Base-by-base conservation (phyloP, 208 protist species). In the Balamuthia mandrillaris region DNA sequence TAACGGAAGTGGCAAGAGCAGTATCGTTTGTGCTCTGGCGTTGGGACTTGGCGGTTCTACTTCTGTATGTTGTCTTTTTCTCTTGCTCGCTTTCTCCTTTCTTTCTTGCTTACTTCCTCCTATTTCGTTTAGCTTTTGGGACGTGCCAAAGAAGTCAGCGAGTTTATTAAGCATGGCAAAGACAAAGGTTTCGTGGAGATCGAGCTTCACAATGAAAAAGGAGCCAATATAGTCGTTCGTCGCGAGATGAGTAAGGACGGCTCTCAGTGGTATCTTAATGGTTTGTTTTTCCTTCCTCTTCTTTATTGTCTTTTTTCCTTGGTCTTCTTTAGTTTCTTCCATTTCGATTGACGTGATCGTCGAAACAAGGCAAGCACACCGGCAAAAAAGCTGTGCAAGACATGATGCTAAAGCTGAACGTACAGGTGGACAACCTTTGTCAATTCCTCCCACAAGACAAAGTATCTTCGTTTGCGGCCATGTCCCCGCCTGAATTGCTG, bases 1-100 rank as follows among this genome's bases (percentile, higher is more conserved):
- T 7, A 96, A 96, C 68, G 89, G 89, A 6, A 87, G 61, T 31
- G 92, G 93, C 35, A 96, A 96, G 58, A 91, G 81, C 35, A 88
- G 87, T 7, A 92, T 96, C 39, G 89, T 95, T 0, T 94, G 91
- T 63, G 94, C 92, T 0, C 81, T 96, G 3, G 88, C 86, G 65
- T 37, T 96, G 0, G 93, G 93, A 18, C 87, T 96, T 1, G 94
- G 90, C 29, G 93, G 93, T 12, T 39, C 41, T 3, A 5, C 87
- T 27, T 74, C 54, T n/a, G 88, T 91, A 79, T 16, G 86, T 14
- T 41, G 2, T 6, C 37, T 4, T 24, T 63, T 37, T 37, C 0
- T 31, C 21, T 33, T 0, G 0, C 51, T 52, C 0, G 31, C 61
- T 3, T 7, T 29, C 21, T 47, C 2, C 51, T n/a, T 18, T 63